Percentiles rank a stretch among this genome's conserved stretches.
Evolutionary conservation across 202 grass and related monocot species (phyloP).

Genomic region (Digitaria exilis): DNA sequence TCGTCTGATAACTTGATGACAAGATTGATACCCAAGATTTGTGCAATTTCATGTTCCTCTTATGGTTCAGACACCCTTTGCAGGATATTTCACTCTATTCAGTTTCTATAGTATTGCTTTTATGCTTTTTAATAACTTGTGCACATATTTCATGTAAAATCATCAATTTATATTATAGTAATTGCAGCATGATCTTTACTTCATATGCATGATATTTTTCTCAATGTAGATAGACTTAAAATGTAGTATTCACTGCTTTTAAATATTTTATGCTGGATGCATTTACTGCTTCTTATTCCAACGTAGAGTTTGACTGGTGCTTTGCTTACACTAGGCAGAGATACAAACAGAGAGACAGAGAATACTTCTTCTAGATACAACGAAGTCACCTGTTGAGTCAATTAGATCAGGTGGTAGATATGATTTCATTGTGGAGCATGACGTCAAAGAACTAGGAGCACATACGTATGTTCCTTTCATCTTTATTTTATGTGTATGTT

Average conservation of each 20-base stretch:
- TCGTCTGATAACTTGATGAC: background rate
- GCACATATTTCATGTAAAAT: background rate
- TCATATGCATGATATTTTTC: background rate
- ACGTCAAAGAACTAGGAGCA: slow-evolving; percentile 94
- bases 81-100: background rate
- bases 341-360: slow-evolving; percentile 97
- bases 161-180: background rate
- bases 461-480: slow-evolving; percentile 75
- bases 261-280: slow-evolving; percentile 6
- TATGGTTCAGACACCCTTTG: background rate
- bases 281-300: slow-evolving; percentile 30
- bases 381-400: slow-evolving; percentile 88
- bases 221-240: slow-evolving; percentile 1
- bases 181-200: background rate
- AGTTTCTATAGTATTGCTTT: background rate
- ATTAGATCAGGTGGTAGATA: slow-evolving; percentile 97
- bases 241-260: background rate
- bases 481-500: background rate
- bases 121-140: slow-evolving; percentile 4
- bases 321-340: slow-evolving; percentile 77
- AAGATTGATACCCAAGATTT: background rate
- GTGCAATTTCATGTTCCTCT: background rate
- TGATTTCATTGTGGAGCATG: slow-evolving; percentile 98
- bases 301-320: slow-evolving; percentile 28
- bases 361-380: slow-evolving; percentile 86